These are phyloP conservation scores for Apiotrichum veenhuisii DNA, from an alignment of 1,284 basidiomycete genomes.

Conservation along the genomic window DNA sequence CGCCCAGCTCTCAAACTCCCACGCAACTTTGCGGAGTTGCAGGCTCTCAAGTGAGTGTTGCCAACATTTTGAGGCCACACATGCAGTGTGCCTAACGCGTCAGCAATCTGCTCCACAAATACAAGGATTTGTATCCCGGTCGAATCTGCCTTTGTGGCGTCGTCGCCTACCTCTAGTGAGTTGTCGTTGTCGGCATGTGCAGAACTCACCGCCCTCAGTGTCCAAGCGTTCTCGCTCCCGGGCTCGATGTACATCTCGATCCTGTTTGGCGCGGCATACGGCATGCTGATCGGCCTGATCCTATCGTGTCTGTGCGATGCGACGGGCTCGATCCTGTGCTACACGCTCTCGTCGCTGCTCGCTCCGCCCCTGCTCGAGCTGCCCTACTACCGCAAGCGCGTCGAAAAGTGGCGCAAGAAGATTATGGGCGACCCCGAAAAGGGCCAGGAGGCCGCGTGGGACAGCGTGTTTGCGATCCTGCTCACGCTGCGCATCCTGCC, in stretches of 20 bases:
- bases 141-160: conserved; percentile 78
- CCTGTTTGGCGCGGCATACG: conserved; percentile 93
- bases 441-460: conserved; percentile 42
- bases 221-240: conserved; percentile 94
- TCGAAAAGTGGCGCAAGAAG: conserved; percentile 48
- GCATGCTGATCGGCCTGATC: conserved; percentile 79
- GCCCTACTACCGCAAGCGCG: conserved; percentile 63
- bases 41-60: conserved; percentile 63
- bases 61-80: not conserved
- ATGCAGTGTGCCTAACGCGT: not conserved
- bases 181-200: conserved; percentile 21
- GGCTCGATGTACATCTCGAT: conserved; percentile 99
- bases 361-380: conserved; percentile 82
- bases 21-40: conserved; percentile 74
- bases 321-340: conserved; percentile 86
- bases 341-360: conserved; percentile 81
- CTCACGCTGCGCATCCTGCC: conserved; percentile 87
- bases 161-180: conserved; percentile 84
- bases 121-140: conserved; percentile 75
- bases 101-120: conserved; percentile 72
- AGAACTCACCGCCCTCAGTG: conserved; percentile 52
- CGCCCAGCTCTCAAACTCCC: conserved; percentile 70
- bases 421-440: conserved; percentile 49
- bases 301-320: conserved; percentile 91
- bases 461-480: conserved; percentile 62